A percentile compares a stretch with the other conserved stretches of the same genome.
These are phyloP conservation scores for Boletus eberwhitei DNA, from an alignment of 768 basidiomycete species.

Conservation along the genomic window DNA sequence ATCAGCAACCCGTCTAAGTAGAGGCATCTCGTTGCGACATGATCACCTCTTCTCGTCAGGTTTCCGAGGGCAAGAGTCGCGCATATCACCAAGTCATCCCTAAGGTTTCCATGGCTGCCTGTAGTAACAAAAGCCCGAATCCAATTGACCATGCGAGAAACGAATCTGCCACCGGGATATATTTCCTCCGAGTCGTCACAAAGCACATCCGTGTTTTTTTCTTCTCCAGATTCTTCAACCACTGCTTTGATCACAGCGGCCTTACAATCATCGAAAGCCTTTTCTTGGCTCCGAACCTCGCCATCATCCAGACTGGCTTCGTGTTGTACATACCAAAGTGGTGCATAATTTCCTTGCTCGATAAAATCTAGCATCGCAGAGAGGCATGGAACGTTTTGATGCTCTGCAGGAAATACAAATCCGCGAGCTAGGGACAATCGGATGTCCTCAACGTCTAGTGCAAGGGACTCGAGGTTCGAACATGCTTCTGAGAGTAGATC, in stretches of 20 bases:
- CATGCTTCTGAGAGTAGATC: slow-evolving; percentile 72
- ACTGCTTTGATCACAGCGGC: slow-evolving; percentile 82
- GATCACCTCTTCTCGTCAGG: slow-evolving; percentile 67
- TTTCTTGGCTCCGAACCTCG: slow-evolving; percentile 61
- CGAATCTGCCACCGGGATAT: slow-evolving; percentile 66
- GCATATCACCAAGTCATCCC: slow-evolving; percentile 82
- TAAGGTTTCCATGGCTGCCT: slow-evolving; percentile 28
- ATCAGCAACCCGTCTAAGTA: slow-evolving; percentile 6
- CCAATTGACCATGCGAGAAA: slow-evolving; percentile 74
- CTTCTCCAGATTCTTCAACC: slow-evolving; percentile 82
- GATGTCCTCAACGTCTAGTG: slow-evolving; percentile 75
- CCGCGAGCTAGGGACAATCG: slow-evolving; percentile 69
- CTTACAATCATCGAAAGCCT: slow-evolving; percentile 78
- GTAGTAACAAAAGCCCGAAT: slow-evolving; percentile 54
- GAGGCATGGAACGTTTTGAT: slow-evolving; percentile 56
- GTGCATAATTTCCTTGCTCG: slow-evolving; percentile 65
- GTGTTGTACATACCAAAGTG: slow-evolving; percentile 52
- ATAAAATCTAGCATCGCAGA: slow-evolving; percentile 68
- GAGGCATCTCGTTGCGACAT: background rate
- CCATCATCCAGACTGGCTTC: slow-evolving; percentile 33
- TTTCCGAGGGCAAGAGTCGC: slow-evolving; percentile 83
- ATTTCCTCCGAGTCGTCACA: slow-evolving; percentile 62
- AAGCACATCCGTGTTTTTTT: slow-evolving; percentile 71
- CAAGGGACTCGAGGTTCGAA: slow-evolving; percentile 71
- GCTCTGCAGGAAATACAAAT: slow-evolving; percentile 54